Evolutionary conservation across 1,284 basidiomycete genomes (phyloP), one percentile per base, ranked within the genome.

Genomic region (Rhodotorula mucilaginosa): DNA sequence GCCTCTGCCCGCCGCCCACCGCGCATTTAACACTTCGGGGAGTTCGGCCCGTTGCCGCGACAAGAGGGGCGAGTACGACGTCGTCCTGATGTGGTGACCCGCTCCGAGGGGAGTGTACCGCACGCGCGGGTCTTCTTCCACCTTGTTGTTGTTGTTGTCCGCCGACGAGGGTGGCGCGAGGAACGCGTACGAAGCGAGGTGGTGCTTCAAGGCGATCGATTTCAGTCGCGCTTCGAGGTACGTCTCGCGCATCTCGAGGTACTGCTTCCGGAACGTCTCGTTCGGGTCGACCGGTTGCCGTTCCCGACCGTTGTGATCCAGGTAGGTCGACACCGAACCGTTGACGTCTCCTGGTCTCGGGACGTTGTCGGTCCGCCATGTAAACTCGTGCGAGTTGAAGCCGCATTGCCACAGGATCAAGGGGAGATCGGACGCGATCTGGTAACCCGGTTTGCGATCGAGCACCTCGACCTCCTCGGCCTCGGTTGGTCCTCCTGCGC

Each of bases 371-470:
- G 86, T 87, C 48, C 88, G 86, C 96, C 96, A 99, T 67, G 84
- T 81, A 2, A 92, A 83, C 57, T 89, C 88, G 19, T 83, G 82
- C 10, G 86, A 85, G 19, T 85, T 82, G 81, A 93, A 99, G 0
- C 86, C 89, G 79, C 93, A 96, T 60, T 93, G 90, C 90, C 94
- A 97, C 4, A 99, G 86, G 79, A 97, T 87, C 44, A 99, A 86
- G 0, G 97, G 96, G 0, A 97, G 84, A 1, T 88, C 90, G 71
- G 93, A 89, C 6, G 93, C 93, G 90, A 98, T 97, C 77, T 90
- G 88, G 80, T 97, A 99, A 68, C 88, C 87, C 0, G 96, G 97
- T 81, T 95, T 96, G 54, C 86, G 81, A 64, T 86, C 82, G 65
- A 92, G 84, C 72, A 79, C 21, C 15, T 63, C 67, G 61, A 58